Evolutionary conservation across 1,284 basidiomycete species (phyloP), one percentile per base, ranked within the genome.

Genomic region (Leccinum solheimii): DNA sequence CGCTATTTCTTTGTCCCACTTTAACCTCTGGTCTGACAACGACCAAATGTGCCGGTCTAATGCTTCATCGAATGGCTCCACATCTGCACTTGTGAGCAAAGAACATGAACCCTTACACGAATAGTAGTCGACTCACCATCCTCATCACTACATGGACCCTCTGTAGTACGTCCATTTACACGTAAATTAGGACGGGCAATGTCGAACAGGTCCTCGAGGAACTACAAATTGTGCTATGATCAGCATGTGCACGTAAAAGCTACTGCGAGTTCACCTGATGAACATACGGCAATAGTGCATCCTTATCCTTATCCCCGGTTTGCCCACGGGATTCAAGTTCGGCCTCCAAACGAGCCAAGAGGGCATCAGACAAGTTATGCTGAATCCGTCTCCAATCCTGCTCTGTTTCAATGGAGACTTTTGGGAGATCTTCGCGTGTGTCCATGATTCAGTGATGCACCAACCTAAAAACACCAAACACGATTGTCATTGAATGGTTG

Each of bases 11-110:
- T 84, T 85, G 67, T 90, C 85, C 83, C 84, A 90, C 63, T 85
- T 81, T 50, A 91, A 75, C 16, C 84, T 77, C 61, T 90, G 88
- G 57, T 86, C 82, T 51, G 86, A 84, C 16, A 91, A 73, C 1
- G 86, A 85, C 85, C 86, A 90, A 52, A 92, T 86, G 38, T 83
- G 81, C 59, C 89, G 78, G 69, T 92, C 91, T 43, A 93, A 80
- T 1, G 83, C 84, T 73, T 94, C 92, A 69, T 94, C 91, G 69
- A 93, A 94, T 5, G 85, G 82, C 68, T 93, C 90, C 62, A 84
- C 83, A 26, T 88, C 90, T 91, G 66, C 13, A 38, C 9, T 43
- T 34, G 40, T 67, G 10, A 71, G 56, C 5, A 45, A 53, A 32
- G 32, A 11, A 34, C 11, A 53, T 45, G 19, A 34, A 34, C 59